Percentiles rank a stretch among this genome's conserved stretches.
Evolutionary conservation across 2,329 filamentous ascomycete species (phyloP).

Genomic region (Xylaria sp.): DNA sequence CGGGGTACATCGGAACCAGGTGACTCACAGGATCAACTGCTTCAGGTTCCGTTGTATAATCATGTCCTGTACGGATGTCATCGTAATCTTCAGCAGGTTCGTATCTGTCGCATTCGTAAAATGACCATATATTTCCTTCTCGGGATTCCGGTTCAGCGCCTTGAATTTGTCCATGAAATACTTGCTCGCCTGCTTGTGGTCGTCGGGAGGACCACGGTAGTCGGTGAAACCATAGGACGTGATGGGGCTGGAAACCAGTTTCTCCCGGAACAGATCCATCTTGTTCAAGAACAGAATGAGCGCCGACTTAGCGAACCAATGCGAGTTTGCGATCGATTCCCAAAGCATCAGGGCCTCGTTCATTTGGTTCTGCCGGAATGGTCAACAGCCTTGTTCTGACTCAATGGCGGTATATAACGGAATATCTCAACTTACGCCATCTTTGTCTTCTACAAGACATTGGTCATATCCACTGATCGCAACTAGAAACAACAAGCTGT

Average conservation of each 20-base stretch:
- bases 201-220: conserved; percentile 76
- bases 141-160: conserved; percentile 75
- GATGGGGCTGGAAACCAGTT: conserved; percentile 76
- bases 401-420: conserved; percentile 1
- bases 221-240: conserved; percentile 81
- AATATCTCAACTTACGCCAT: conserved; percentile 74
- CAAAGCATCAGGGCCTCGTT: conserved; percentile 89
- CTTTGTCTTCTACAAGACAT: conserved; percentile 94
- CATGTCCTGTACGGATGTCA: conserved; percentile 88
- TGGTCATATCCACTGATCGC: conserved; percentile 98
- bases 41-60: conserved; percentile 87
- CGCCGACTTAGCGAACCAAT: conserved; percentile 85
- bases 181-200: conserved; percentile 79
- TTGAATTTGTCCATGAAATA: conserved; percentile 87
- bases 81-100: conserved; percentile 85
- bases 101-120: conserved; percentile 73
- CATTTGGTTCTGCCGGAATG: conserved; percentile 79
- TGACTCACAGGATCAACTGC: conserved; percentile 75
- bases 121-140: conserved; percentile 72
- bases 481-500: conserved; percentile 91
- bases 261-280: conserved; percentile 85
- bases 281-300: conserved; percentile 90
- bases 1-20: conserved; percentile 44
- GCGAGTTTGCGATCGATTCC: conserved; percentile 86
- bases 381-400: conserved; percentile 24